phyloP scores from a whole-genome alignment of 2,329 filamentous ascomycete genomes.

The Neospermospora avenae region DNA sequence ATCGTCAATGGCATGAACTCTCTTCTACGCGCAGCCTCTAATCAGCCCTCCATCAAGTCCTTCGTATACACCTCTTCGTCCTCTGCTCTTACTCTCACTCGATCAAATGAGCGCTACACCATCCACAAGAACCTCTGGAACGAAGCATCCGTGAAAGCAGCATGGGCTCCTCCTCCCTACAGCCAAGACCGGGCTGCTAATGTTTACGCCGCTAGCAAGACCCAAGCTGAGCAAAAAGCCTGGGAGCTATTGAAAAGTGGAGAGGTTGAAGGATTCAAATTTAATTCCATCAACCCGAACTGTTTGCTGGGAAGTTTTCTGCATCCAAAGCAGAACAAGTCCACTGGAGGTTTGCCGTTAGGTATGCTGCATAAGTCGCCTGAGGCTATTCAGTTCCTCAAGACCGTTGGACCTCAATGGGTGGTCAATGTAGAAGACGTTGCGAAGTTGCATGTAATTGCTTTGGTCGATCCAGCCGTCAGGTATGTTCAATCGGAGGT shows the following conservation, averaged over 20 bases:
- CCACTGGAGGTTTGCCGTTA: neutral
- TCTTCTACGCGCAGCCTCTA: conserved; percentile 38
- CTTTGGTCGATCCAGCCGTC: neutral
- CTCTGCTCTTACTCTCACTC: conserved; percentile 21
- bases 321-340: neutral
- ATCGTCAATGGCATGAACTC: conserved; percentile 32
- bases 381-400: neutral
- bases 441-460: neutral
- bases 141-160: conserved; percentile 32
- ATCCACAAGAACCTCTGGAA: conserved; percentile 35
- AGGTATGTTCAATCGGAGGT: neutral
- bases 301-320: neutral
- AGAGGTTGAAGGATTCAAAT: conserved; percentile 15
- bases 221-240: conserved; percentile 35
- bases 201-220: conserved; percentile 40
- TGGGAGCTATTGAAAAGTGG: conserved; percentile 37
- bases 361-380: neutral
- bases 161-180: conserved; percentile 36
- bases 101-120: conserved; percentile 15
- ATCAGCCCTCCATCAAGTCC: conserved; percentile 36
- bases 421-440: neutral
- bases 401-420: neutral
- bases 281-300: conserved; percentile 33
- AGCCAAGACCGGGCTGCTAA: conserved; percentile 13
- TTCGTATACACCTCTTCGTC: conserved; percentile 40